These are phyloP conservation scores for Syncephalastrum contaminatum DNA, from an alignment of 371 early-diverging fungal species.

Conservation along the genomic window DNA sequence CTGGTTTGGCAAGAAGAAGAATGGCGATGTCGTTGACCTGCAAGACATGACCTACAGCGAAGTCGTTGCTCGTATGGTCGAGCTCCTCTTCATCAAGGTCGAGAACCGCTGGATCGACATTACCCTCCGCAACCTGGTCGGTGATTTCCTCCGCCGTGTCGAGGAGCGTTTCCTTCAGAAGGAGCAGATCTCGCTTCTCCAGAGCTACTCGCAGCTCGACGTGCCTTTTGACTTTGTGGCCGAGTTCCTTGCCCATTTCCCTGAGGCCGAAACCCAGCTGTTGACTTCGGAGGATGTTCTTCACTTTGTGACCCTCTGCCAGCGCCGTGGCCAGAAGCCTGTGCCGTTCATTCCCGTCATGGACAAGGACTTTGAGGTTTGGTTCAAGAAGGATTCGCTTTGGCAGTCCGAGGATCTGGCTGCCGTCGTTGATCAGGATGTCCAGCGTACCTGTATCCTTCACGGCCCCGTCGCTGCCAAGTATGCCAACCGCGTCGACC, in stretches of 20 bases:
- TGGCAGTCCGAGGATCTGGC: slow-evolving; percentile 95
- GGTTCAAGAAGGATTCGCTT: slow-evolving; percentile 97
- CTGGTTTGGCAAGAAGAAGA: slow-evolving; percentile 92
- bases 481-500: slow-evolving; percentile 76
- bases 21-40: slow-evolving; percentile 74
- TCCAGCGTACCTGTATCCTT: slow-evolving; percentile 89
- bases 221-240: slow-evolving; percentile 67
- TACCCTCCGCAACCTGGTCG: slow-evolving; percentile 78
- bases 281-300: slow-evolving; percentile 90
- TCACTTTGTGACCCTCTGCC: slow-evolving; percentile 84
- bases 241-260: slow-evolving; percentile 81
- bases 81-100: slow-evolving; percentile 79
- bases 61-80: slow-evolving; percentile 81
- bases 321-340: slow-evolving; percentile 85
- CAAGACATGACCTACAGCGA: slow-evolving; percentile 95
- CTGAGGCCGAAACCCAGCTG: slow-evolving; percentile 73
- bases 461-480: slow-evolving; percentile 93
- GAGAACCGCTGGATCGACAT: slow-evolving; percentile 88
- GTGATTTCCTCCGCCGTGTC: slow-evolving; percentile 86
- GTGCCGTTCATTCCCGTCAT: slow-evolving; percentile 91
- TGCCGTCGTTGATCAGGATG: slow-evolving; percentile 90
- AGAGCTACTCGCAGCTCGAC: slow-evolving; percentile 70
- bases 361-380: slow-evolving; percentile 90
- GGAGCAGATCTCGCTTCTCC: slow-evolving; percentile 63
- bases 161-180: slow-evolving; percentile 87